Conservation (phyloP, 768 basidiomycete species). For the Mrakia blollopis region DNA sequence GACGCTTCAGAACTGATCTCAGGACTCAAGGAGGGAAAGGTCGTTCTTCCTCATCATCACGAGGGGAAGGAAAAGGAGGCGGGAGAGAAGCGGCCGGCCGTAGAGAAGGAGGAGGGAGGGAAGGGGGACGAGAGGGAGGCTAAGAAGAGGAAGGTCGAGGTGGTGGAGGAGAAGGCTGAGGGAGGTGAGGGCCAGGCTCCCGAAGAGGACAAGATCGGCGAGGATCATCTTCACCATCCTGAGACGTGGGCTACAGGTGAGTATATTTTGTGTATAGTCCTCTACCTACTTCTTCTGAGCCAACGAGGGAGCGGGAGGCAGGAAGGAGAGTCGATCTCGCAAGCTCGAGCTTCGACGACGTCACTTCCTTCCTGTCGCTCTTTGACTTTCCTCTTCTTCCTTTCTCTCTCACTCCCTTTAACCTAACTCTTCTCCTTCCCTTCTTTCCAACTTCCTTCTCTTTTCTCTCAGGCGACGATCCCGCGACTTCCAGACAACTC, state of each 20-base stretch:
- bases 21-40: neutral
- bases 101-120: neutral
- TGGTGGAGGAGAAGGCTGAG: neutral
- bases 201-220: neutral
- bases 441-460: neutral
- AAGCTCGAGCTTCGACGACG: neutral
- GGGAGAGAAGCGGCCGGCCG: neutral
- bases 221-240: neutral
- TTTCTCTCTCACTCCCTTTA: neutral
- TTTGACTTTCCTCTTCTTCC: neutral
- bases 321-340: neutral
- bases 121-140: neutral
- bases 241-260: conserved; percentile 6
- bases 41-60: neutral
- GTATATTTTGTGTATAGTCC: neutral
- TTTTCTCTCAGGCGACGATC: conserved; percentile 37
- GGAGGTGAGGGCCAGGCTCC: no score
- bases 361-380: neutral
- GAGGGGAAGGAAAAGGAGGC: neutral
- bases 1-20: conserved; percentile 39
- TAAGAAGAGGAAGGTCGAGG: conserved; percentile 1
- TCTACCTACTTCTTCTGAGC: neutral
- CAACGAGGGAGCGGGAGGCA: neutral
- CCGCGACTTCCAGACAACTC: conserved; percentile 40
- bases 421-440: neutral